Conservation (phyloP, 768 basidiomycete genomes). For the Kondoa subrosea region DNA sequence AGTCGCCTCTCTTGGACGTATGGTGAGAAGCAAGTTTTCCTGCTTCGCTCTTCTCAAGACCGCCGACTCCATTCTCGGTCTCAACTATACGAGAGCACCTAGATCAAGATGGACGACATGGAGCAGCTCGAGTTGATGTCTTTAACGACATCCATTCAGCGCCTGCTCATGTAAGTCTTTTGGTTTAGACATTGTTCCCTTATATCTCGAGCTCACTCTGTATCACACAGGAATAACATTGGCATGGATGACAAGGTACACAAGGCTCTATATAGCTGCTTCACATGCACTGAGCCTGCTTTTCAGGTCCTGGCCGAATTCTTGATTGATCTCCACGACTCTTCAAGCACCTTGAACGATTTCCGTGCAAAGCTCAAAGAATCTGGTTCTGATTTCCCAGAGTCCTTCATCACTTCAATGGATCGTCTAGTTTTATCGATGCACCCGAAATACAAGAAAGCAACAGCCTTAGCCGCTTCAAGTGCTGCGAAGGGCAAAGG, state of each 20-base stretch:
- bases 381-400: constrained; percentile 66
- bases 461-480: constrained; percentile 30
- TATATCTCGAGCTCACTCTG: background rate
- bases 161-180: constrained; percentile 30
- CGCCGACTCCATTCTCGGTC: background rate
- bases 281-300: background rate
- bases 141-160: constrained; percentile 73
- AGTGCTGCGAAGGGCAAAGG: constrained; percentile 27
- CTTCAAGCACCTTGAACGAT: constrained; percentile 55
- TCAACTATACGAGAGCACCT: background rate
- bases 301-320: constrained; percentile 66
- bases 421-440: constrained; percentile 85
- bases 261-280: too few species aligned
- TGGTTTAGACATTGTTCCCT: background rate
- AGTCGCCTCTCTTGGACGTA: too few species aligned
- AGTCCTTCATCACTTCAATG: constrained; percentile 76
- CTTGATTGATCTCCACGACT: constrained; percentile 71
- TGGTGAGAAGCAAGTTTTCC: background rate
- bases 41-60: background rate
- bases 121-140: constrained; percentile 87
- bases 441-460: constrained; percentile 81
- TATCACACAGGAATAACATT: background rate
- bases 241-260: constrained; percentile 58
- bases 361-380: constrained; percentile 69
- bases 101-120: constrained; percentile 33